phyloP scores from a whole-genome alignment of 495 filamentous ascomycete species.

The Aspergillus steynii region DNA sequence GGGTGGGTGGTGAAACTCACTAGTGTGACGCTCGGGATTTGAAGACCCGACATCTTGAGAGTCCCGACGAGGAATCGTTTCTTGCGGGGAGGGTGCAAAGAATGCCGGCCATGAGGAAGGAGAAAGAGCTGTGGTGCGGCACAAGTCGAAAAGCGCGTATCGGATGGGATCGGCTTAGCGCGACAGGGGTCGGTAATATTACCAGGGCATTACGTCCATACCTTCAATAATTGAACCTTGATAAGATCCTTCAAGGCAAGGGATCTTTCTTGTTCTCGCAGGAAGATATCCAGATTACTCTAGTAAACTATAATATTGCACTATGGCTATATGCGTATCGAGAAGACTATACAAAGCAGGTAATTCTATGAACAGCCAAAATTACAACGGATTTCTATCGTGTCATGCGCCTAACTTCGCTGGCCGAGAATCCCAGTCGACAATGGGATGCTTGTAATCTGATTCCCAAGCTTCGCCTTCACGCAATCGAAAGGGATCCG shows the following conservation, averaged over 20 bases:
- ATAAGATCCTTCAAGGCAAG: conserved; percentile 8
- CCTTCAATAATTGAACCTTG: background rate
- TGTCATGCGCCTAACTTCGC: background rate
- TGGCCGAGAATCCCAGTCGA: background rate
- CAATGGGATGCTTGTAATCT: conserved; percentile 58
- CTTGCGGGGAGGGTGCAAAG: background rate
- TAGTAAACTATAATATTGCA: too few relatives aligned
- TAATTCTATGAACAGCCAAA: too few relatives aligned
- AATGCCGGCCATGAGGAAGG: too few relatives aligned
- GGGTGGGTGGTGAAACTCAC: conserved; percentile 35
- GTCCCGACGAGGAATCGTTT: background rate
- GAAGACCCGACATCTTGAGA: conserved; percentile 23
- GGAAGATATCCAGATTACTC: too few relatives aligned
- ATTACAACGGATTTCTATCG: too few relatives aligned
- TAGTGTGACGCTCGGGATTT: conserved; percentile 50
- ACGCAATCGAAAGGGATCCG: conserved; percentile 38
- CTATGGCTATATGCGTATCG: too few relatives aligned
- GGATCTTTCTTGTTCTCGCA: too few relatives aligned
- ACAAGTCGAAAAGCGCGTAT: background rate
- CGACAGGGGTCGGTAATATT: background rate
- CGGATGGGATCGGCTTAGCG: background rate
- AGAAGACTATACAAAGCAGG: too few relatives aligned
- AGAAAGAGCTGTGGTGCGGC: conserved; percentile 1
- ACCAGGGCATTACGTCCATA: conserved; percentile 13
- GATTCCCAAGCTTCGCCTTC: conserved; percentile 80